Base-by-base conservation (phyloP, 2,329 filamentous ascomycete species). In the Cryphonectria nitschkei region DNA sequence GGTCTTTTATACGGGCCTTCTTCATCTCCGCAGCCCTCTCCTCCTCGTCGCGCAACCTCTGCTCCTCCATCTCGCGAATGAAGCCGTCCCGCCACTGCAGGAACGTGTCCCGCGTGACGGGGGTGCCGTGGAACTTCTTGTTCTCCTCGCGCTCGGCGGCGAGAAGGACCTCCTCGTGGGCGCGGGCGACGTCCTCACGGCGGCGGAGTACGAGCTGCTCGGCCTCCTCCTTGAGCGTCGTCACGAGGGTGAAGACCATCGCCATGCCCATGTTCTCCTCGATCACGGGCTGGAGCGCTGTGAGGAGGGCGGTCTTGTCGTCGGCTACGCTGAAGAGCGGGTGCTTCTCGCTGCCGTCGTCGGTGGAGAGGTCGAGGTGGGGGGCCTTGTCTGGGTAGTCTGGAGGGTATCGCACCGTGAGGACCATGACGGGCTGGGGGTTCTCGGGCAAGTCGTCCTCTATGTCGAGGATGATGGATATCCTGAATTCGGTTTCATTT, bases 181-280 rank as follows among this genome's bases (percentile, higher is more conserved):
- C 85, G 77, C 89, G 87, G 9, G 86, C 87, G 1, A 85, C 87
- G 11, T 85, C 92, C 70, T 89, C 88, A 77, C 90, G 89, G 62
- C 96, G 90, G 73, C 94, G 90, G 22, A 86, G 82, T 75, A 98
- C 90, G 71, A 99, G 87, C 75, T 90, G 87, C 83, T 99, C 96
- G n/a, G 95, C 95, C 67, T 88, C 87, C 71, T 99, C 96, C 79
- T 98, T 98, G 72, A 99, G 83, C 0, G 92, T 89, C 19, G 92
- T 93, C 68, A 97, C 92, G 34, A 99, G 84, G 0, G 95, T 94
- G 82, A 98, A 99, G 1, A 99, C 84, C 96, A 99, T 99, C 69
- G 94, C 93, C 92, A 98, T 98, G 73, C 96, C 96, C 72, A 98
- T 83, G 76, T 95, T 98, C 81, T 99, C 96, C 79, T 96, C 91